Conservation (phyloP, 2,329 filamentous ascomycete genomes). For the Aureobasidium sp. region DNA sequence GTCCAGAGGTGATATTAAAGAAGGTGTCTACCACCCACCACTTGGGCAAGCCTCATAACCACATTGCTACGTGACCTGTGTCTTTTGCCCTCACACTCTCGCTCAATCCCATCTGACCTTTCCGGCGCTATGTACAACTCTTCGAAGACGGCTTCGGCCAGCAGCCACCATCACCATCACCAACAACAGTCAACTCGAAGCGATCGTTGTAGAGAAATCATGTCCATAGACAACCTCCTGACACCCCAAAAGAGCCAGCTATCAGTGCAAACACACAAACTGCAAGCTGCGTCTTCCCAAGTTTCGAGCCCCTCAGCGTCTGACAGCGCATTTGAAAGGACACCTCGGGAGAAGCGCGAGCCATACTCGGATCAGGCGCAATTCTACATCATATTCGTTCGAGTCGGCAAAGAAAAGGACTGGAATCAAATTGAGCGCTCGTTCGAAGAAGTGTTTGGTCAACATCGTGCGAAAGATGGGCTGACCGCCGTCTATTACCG, state of each 20-base stretch:
- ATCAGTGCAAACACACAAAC: neutral
- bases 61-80: neutral
- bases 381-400: conserved; percentile 24
- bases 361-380: conserved; percentile 27
- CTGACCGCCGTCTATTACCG: conserved; percentile 27
- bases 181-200: neutral
- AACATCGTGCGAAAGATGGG: conserved; percentile 21
- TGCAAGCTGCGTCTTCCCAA: neutral
- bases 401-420: conserved; percentile 14
- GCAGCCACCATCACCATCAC: conserved; percentile 2
- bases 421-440: conserved; percentile 16
- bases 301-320: neutral
- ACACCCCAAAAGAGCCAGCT: neutral
- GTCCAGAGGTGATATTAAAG: neutral
- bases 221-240: conserved; percentile 11
- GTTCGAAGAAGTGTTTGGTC: conserved; percentile 15
- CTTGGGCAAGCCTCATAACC: neutral
- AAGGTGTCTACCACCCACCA: neutral
- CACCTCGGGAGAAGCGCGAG: conserved; percentile 10
- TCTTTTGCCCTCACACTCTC: neutral
- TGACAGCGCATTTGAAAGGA: conserved; percentile 5
- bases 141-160: neutral
- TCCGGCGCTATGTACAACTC: neutral
- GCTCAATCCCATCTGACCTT: neutral
- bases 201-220: conserved; percentile 10